Evolutionary conservation across 2,329 filamentous ascomycete genomes (phyloP), one percentile per base, ranked within the genome.

Genomic region (Camillea tinctor): DNA sequence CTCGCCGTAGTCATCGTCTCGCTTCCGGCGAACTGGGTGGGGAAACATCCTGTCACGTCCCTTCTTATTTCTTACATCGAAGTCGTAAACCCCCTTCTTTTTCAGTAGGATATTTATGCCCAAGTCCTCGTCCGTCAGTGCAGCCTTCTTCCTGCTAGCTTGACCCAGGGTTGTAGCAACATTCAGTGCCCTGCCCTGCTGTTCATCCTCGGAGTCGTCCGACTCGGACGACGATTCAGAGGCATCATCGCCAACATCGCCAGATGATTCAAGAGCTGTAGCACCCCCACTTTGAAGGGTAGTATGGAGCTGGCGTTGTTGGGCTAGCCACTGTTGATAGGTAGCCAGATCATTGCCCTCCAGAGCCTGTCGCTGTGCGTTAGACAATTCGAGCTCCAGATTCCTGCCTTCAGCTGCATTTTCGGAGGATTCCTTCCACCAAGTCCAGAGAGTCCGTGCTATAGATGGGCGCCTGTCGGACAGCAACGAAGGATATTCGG

Each of bases 21-120:
- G 88, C 72, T 88, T 90, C 69, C 91, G 84, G 55, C 92, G 88
- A 22, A 93, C 86, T 1, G 93, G 86, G 56, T 96, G 88, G 0
- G 95, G 95, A 72, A 97, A 98, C 78, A 96, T 90, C 63, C 93
- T 88, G 72, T 99, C 95, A 57, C 93, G 85, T 2, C 95, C 95
- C 72, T 92, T 96, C 74, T 97, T 97, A 40, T 90, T 91, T 49
- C 92, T 85, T 1, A 97, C 90, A 71, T 97, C 92, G 68, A 91
- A 99, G 74, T 99, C 95, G 73, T 95, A 91, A n/a, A 96, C 88
- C 15, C 89, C 91, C 72, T 93, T 96, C 67, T 91, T 89, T 67
- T 95, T 91, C 49, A 98, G 83, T 9, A 99, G 81, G 53, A 99
- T 86, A 66, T 96, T 97, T 66, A 98, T 88, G 19, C 95, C 95